Evolutionary conservation across 768 basidiomycete species (phyloP).

Genomic region (Panaeolus papilionaceus): DNA sequence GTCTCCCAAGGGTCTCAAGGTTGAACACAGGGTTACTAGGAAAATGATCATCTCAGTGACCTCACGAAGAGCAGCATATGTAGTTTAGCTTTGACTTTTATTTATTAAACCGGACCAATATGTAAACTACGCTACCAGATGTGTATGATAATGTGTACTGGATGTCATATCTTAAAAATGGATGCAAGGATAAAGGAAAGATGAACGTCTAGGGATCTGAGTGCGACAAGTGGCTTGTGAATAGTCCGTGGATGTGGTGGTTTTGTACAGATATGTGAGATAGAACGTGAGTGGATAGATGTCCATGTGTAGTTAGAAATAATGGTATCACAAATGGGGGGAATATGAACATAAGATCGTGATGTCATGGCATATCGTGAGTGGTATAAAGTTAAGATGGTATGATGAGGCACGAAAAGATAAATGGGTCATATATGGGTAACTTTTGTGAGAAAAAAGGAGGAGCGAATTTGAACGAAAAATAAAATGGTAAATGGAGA

Average conservation of each 20-base stretch:
- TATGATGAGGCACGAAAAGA: not conserved
- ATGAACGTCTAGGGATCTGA: not conserved
- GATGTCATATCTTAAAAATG: not conserved
- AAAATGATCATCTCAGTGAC: not conserved
- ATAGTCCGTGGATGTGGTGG: not conserved
- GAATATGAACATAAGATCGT: not conserved
- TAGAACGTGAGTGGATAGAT: not conserved
- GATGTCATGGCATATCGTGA: not conserved
- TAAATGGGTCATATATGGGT: not conserved
- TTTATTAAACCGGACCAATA: not conserved
- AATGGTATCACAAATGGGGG: not conserved
- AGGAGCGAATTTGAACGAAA: slow-evolving; percentile 4
- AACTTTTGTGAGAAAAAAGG: too few relatives aligned
- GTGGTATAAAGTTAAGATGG: not conserved
- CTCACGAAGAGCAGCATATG: not conserved
- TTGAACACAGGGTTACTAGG: not conserved
- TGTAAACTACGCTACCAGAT: not conserved
- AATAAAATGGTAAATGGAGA: not conserved
- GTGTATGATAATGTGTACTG: not conserved
- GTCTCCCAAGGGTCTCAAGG: not conserved
- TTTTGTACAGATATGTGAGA: not conserved
- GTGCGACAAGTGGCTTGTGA: not conserved
- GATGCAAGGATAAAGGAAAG: not conserved
- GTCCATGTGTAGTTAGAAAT: not conserved
- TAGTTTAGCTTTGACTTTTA: not conserved